Base-by-base conservation (phyloP, 2,329 filamentous ascomycete genomes). In the Claviceps sp. region DNA sequence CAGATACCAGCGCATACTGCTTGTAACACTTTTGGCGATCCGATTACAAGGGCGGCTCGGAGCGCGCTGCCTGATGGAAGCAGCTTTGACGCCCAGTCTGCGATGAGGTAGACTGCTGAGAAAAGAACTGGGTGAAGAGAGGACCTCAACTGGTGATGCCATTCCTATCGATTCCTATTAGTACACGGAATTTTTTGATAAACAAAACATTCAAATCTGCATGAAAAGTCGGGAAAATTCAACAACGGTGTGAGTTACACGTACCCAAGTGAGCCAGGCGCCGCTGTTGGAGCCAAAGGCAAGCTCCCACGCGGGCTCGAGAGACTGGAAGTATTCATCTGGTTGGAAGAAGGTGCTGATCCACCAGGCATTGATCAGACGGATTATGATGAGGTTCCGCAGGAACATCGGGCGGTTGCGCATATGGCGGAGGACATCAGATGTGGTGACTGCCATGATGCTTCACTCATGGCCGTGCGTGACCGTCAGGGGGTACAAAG, bases 231-330 rank as follows among this genome's bases (percentile, higher is more conserved):
- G 7, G 1, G 14, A 41, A 41, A 8, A 7, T 16, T 3, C 3
- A 9, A 41, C 4, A 6, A 18, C n/a, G 7, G 38, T 1, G 30
- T 30, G 5, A 26, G 22, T 16, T 30, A 5, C 14, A 71, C 77
- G 62, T 75, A 95, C 91, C 93, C 93, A 98, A 56, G 93, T 98
- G 62, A 96, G 77, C 88, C 91, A 98, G 30, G 91, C 88, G 56
- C 87, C 86, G 66, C 84, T 86, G 14, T 75, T 65, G 2, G 72
- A 63, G 22, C 90, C 90, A 74, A 95, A 96, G 3, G 87, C 86
- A 52, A 93, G 76, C 61, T 83, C 75, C 90, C 91, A 97, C 58
- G 93, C 93, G 50, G 93, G 91, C 71, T 98, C 93, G 45, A 97
- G 78, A 1, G 89, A 86, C 65, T 98, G 93, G 63, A 93, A 98